Percentiles rank a stretch among this genome's conserved stretches.
phyloP scores from a whole-genome alignment of 2,329 filamentous ascomycete species.

The Trichoderma hamatum region DNA sequence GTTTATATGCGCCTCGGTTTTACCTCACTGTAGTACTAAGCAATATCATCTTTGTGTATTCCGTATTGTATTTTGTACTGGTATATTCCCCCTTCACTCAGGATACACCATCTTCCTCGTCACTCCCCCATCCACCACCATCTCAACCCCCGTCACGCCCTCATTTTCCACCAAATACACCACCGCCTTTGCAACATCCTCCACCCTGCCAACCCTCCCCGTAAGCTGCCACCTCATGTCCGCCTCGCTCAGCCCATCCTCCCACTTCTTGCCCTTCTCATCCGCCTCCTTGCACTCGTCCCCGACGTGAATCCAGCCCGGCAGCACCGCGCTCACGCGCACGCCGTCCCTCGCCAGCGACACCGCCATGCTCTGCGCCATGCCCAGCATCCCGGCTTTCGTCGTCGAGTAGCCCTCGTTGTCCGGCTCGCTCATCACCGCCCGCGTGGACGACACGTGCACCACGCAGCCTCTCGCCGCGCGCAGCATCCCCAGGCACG shows the following conservation, averaged over 20 bases:
- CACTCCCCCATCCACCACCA: conserved; percentile 39
- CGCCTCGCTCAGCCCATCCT: conserved; percentile 48
- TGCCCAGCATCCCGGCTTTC: conserved; percentile 54
- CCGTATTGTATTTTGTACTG: background rate
- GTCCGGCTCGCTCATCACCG: conserved; percentile 51
- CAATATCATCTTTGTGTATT: background rate
- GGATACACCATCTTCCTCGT: conserved; percentile 40
- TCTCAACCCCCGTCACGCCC: conserved; percentile 37
- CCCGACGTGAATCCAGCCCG: conserved; percentile 55
- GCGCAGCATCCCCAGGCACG: conserved; percentile 35
- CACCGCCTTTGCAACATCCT: conserved; percentile 42
- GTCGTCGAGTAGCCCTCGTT: conserved; percentile 54
- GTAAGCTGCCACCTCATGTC: conserved; percentile 54
- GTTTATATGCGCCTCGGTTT: background rate
- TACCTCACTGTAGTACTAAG: background rate
- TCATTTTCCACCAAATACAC: conserved; percentile 35
- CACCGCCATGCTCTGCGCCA: conserved; percentile 53
- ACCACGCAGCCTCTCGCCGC: conserved; percentile 41
- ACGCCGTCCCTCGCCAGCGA: conserved; percentile 48
- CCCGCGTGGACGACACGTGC: conserved; percentile 54
- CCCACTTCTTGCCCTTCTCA: conserved; percentile 46
- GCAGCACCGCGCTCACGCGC: conserved; percentile 52
- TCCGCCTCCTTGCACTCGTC: conserved; percentile 42
- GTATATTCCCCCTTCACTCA: conserved; percentile 29
- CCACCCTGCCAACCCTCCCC: conserved; percentile 53